A percentile compares a stretch with the other conserved stretches of the same genome.
These are phyloP conservation scores for Suillus plorans DNA, from an alignment of 768 basidiomycete genomes.

Conservation along the genomic window DNA sequence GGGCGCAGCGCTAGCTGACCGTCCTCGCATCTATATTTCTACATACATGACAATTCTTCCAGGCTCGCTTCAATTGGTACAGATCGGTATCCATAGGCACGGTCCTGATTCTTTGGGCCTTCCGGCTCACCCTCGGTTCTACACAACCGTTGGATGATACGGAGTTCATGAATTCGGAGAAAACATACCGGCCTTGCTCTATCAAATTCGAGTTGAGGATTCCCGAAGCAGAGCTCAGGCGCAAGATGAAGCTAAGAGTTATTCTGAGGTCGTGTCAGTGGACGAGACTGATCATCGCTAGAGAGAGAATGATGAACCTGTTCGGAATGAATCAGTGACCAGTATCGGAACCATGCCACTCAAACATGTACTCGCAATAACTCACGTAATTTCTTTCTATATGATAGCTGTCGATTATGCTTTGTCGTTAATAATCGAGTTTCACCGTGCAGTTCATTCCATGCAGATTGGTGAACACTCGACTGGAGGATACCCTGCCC, in stretches of 20 bases:
- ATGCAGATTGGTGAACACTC: not conserved
- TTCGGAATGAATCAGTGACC: not conserved
- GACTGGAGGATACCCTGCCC: not conserved
- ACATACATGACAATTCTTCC: not conserved
- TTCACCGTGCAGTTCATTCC: not conserved
- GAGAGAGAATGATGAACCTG: not conserved
- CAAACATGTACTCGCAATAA: not conserved
- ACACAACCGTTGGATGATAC: slow-evolving; percentile 54
- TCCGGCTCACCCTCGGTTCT: slow-evolving; percentile 17
- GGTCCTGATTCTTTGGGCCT: slow-evolving; percentile 25
- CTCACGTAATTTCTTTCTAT: not conserved
- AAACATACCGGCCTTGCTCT: slow-evolving; percentile 48
- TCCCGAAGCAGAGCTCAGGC: not conserved
- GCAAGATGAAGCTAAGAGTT: not conserved
- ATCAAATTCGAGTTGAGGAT: slow-evolving; percentile 49
- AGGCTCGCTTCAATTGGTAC: slow-evolving; percentile 11
- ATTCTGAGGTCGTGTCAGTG: not conserved
- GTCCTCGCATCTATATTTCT: not conserved
- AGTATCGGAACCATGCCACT: not conserved
- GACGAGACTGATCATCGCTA: not conserved
- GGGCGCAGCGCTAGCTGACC: not conserved
- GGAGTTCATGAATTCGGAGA: slow-evolving; percentile 45
- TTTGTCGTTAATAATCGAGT: not conserved
- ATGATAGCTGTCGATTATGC: not conserved
- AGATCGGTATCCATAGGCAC: slow-evolving; percentile 60